Base-by-base conservation (phyloP, 2,329 filamentous ascomycete species). In the Alternaria panax region DNA sequence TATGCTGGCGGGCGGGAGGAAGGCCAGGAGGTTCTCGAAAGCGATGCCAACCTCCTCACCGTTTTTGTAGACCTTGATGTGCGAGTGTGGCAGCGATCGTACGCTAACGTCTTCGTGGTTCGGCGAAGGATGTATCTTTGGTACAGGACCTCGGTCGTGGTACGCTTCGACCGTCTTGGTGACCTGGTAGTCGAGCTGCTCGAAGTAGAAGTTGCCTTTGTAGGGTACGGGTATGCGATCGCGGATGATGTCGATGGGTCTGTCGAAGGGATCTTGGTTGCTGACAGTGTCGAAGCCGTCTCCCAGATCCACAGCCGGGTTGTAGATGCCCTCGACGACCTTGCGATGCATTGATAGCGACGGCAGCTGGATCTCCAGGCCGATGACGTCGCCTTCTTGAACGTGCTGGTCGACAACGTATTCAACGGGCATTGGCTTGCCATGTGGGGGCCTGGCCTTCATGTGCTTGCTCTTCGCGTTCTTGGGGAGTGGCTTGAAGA, bases 181-280 rank as follows among this genome's bases (percentile, higher is more conserved):
- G 0, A 92, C 84, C 68, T 94, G 91, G 76, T 96, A 96, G 74
- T 96, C 93, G 65, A 93, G 91, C 74, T 92, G 90, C 79, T 98
- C 94, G 78, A 97, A 97, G 80, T 96, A 97, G 53, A 93, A 90
- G 76, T 96, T 92, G 41, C 90, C 88, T 78, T 97, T 97, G 82
- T 96, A 96, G 9, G 93, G 89, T 66, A 98, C 96, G 1, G 95
- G 93, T 43, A 97, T 92, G 48, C 95, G 91, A 78, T 99, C 96
- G 63, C 96, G 92, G 60, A 99, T 92, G 63, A 98, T 91, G 76
- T 98, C 95, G 16, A 87, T 81, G 0, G 86, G 86, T n/a, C 85
- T 83, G 0, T 85, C 83, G 30, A 72, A 68, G 2, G 75, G 73
- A 14, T 79, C 78, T 42, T 62, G 64, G 20, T 68, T 52, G 45